A percentile compares a stretch with the other conserved stretches of the same genome.
phyloP scores from a whole-genome alignment of 106 monocot species.

The Alisma plantagoaquatica region DNA sequence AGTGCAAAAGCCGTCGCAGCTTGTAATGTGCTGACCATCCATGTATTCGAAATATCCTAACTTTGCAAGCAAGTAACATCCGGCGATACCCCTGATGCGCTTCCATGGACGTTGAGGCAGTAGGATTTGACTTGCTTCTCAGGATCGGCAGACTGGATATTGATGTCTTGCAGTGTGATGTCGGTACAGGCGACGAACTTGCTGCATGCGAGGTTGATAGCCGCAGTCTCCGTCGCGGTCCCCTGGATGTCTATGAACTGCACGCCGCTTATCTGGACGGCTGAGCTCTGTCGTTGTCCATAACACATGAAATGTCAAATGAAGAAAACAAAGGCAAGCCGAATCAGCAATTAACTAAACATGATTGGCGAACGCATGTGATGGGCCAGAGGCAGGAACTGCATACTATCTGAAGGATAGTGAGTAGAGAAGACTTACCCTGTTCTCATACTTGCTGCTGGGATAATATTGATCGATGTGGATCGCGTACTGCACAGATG shows the following conservation, averaged over 20 bases:
- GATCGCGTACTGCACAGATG: slow-evolving; percentile 12
- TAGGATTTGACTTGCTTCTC: not conserved
- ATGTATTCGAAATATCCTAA: no score
- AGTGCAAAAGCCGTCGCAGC: no score
- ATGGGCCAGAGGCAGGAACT: no score
- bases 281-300: slow-evolving; percentile 6
- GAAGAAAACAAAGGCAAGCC: no score
- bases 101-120: slow-evolving; percentile 14
- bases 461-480: slow-evolving; percentile 28
- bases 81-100: slow-evolving; percentile 1
- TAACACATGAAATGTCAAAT: no score
- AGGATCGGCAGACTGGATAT: not conserved
- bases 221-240: not conserved
- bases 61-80: slow-evolving; percentile 10
- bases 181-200: slow-evolving; percentile 2
- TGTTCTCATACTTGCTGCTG: not conserved
- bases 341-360: no score
- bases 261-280: slow-evolving; percentile 22
- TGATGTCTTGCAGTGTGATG: slow-evolving; percentile 4
- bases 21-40: no score
- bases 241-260: slow-evolving; percentile 4
- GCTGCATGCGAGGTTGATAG: slow-evolving; percentile 12
- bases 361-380: no score
- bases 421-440: no score
- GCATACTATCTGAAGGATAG: no score